Percentiles rank a stretch among this genome's conserved stretches.
Conservation (phyloP, 768 basidiomycete genomes). For the Pulveroboletus sp. region DNA sequence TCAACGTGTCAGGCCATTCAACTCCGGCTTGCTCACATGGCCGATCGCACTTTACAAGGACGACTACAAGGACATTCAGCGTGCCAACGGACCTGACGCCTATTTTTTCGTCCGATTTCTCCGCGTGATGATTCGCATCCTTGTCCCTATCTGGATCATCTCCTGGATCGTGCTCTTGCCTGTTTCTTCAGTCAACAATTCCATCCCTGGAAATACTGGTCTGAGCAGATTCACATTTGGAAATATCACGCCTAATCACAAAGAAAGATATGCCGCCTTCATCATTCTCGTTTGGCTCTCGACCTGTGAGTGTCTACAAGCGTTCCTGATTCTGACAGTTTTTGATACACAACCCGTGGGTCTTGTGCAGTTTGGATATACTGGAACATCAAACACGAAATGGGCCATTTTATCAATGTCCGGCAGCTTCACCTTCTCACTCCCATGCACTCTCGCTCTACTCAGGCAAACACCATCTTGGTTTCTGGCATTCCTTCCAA, state of each 20-base stretch:
- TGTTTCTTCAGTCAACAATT: constrained; percentile 53
- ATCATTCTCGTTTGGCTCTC: constrained; percentile 71
- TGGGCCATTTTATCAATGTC: constrained; percentile 70
- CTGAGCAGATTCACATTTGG: constrained; percentile 78
- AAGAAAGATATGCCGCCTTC: constrained; percentile 70
- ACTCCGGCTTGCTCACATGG: constrained; percentile 55
- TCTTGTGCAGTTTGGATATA: constrained; percentile 68
- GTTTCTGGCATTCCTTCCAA: constrained; percentile 82
- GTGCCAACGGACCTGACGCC: constrained; percentile 79
- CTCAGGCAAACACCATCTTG: constrained; percentile 87
- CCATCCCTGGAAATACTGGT: constrained; percentile 42
- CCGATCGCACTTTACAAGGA: constrained; percentile 57
- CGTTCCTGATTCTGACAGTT: neutral
- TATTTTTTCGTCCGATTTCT: constrained; percentile 92
- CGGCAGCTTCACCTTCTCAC: constrained; percentile 83
- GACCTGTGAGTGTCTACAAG: constrained; percentile 53
- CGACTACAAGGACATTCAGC: constrained; percentile 57
- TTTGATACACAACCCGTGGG: neutral
- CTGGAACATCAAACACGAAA: constrained; percentile 76
- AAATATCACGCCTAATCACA: constrained; percentile 52
- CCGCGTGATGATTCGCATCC: constrained; percentile 74
- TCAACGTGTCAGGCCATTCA: constrained; percentile 55
- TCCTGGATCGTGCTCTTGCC: constrained; percentile 88
- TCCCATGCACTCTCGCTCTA: constrained; percentile 63
- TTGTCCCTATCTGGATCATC: constrained; percentile 88